phyloP scores from a whole-genome alignment of 2,329 filamentous ascomycete genomes.

The Monilinia laxa region DNA sequence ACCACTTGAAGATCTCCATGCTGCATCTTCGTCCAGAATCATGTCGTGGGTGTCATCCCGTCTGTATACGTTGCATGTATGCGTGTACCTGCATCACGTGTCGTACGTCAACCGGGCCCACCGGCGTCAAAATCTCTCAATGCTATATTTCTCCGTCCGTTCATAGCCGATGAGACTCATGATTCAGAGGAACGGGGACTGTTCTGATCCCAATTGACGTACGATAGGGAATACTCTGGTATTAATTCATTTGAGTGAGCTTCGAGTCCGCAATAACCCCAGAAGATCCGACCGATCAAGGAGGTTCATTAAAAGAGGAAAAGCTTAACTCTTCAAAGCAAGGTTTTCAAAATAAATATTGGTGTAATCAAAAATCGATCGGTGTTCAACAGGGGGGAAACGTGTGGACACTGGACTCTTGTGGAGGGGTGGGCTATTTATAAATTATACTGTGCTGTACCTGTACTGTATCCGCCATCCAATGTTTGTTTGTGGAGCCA shows the following conservation, averaged over 20 bases:
- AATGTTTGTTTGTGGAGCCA: constrained; percentile 1
- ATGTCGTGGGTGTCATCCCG: background rate
- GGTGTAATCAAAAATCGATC: background rate
- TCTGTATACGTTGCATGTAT: background rate
- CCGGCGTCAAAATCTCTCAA: background rate
- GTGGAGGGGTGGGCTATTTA: background rate
- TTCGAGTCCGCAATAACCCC: too few species aligned
- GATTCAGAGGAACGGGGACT: background rate
- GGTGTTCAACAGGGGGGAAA: background rate
- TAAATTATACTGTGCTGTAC: background rate
- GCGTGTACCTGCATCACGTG: constrained; percentile 1
- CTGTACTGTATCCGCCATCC: background rate
- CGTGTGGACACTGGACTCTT: background rate
- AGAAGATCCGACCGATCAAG: too few species aligned
- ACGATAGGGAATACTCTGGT: too few species aligned
- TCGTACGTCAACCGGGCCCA: background rate
- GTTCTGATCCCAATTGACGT: too few species aligned
- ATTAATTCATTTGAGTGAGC: too few species aligned
- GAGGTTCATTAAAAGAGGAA: background rate
- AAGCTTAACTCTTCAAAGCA: background rate
- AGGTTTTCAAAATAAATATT: background rate
- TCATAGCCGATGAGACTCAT: background rate
- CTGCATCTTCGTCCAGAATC: too few species aligned
- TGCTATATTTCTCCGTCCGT: background rate
- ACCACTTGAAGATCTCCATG: constrained; percentile 4